A percentile compares a stretch with the other conserved stretches of the same genome.
These are phyloP conservation scores for Botrytis fabae DNA, from an alignment of 2,329 filamentous ascomycete species.

Conservation along the genomic window DNA sequence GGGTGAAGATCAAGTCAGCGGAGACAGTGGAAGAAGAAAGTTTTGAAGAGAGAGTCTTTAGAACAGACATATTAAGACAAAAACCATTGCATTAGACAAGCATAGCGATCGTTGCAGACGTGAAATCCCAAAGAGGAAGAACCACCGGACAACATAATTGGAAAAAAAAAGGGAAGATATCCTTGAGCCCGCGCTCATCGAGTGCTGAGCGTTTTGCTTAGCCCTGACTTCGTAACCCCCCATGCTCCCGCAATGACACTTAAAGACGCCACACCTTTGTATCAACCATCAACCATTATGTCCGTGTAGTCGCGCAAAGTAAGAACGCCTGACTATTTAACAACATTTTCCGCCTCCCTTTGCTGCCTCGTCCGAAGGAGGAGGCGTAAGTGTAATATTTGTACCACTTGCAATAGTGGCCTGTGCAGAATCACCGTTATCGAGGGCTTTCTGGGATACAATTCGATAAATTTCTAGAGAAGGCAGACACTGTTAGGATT, in stretches of 20 bases:
- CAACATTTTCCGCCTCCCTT: slow-evolving; percentile 78
- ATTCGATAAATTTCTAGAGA: slow-evolving; percentile 94
- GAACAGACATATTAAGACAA: slow-evolving; percentile 23
- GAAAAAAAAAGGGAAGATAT: slow-evolving; percentile 25
- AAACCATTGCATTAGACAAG: slow-evolving; percentile 26
- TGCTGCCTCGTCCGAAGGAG: slow-evolving; percentile 70
- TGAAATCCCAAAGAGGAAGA: slow-evolving; percentile 30
- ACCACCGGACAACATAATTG: slow-evolving; percentile 26
- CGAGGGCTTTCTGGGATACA: slow-evolving; percentile 94
- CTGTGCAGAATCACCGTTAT: slow-evolving; percentile 80
- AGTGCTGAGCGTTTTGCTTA: slow-evolving; percentile 24
- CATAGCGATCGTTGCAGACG: slow-evolving; percentile 35
- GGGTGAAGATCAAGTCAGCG: slow-evolving; percentile 26
- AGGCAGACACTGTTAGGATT: slow-evolving; percentile 24
- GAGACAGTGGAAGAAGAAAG: slow-evolving; percentile 27
- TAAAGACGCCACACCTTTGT: slow-evolving; percentile 32
- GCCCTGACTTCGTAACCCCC: slow-evolving; percentile 26
- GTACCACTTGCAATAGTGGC: slow-evolving; percentile 77
- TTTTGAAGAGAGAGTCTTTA: slow-evolving; percentile 23
- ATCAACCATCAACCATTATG: slow-evolving; percentile 33
- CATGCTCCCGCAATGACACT: slow-evolving; percentile 28
- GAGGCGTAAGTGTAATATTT: slow-evolving; percentile 85
- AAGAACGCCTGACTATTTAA: slow-evolving; percentile 47
- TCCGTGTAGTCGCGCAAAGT: slow-evolving; percentile 24
- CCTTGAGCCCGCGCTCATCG: slow-evolving; percentile 23